Evolutionary conservation across 805 yeast genomes (phyloP).

Genomic region (Wickerhamiella lipophila): DNA sequence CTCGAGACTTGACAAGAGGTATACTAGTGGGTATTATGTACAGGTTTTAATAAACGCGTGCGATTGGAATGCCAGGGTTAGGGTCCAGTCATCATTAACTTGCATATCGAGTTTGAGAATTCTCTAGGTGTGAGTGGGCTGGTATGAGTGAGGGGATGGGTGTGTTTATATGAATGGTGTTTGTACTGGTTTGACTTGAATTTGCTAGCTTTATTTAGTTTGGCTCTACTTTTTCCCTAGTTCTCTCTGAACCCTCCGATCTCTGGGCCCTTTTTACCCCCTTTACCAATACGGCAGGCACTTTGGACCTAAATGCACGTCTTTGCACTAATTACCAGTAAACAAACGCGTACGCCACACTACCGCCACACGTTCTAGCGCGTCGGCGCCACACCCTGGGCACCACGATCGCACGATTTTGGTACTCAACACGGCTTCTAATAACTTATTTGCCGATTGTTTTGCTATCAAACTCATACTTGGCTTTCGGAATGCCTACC

Average conservation of each 20-base stretch:
- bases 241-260: background rate
- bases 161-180: no score
- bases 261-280: background rate
- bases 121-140: background rate
- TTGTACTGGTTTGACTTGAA: no score
- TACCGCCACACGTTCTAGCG: background rate
- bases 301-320: background rate
- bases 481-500: background rate
- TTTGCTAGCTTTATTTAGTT: background rate
- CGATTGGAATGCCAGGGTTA: slow-evolving; percentile 4
- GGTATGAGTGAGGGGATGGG: no score
- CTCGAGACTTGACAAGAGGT: no score
- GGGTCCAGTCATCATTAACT: background rate
- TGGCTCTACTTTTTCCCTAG: background rate
- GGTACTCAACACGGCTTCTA: no score
- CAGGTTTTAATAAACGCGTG: background rate
- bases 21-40: background rate
- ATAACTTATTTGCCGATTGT: no score
- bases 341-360: slow-evolving; percentile 4
- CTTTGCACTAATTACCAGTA: background rate
- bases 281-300: background rate
- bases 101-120: background rate
- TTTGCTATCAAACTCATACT: no score
- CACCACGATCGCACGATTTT: no score
- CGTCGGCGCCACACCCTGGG: slow-evolving; percentile 2